phyloP scores from a whole-genome alignment of 1,284 basidiomycete species.

The Heterobasidion occidentale region DNA sequence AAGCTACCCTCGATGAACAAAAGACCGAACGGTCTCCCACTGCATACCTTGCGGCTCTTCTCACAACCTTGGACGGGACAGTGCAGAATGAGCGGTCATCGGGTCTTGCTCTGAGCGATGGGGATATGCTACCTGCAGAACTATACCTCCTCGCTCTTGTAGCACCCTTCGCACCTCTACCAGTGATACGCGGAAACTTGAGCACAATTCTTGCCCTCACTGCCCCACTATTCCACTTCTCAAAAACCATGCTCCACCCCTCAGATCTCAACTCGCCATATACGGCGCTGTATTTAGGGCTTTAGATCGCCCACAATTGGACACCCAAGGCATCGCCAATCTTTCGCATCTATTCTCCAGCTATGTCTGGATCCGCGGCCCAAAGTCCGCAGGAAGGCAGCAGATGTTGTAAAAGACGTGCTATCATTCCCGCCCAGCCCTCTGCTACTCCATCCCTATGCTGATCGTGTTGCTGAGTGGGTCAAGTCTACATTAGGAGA shows the following conservation, averaged over 20 bases:
- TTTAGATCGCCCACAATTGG: conserved; percentile 67
- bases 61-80: conserved; percentile 73
- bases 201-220: conserved; percentile 61
- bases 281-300: conserved; percentile 61
- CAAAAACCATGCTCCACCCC: conserved; percentile 55
- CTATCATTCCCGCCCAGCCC: conserved; percentile 73
- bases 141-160: conserved; percentile 85
- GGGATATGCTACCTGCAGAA: conserved; percentile 79
- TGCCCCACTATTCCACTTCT: conserved; percentile 68
- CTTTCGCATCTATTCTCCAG: conserved; percentile 74
- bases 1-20: conserved; percentile 81
- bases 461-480: conserved; percentile 76
- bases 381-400: conserved; percentile 89
- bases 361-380: conserved; percentile 85
- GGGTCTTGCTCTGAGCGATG: conserved; percentile 57
- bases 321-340: conserved; percentile 63
- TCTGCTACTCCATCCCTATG: conserved; percentile 78
- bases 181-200: conserved; percentile 65
- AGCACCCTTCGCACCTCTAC: conserved; percentile 68
- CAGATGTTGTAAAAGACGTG: conserved; percentile 77
- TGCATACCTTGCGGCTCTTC: conserved; percentile 84
- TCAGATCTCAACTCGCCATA: conserved; percentile 71
- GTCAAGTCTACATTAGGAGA: conserved; percentile 60
- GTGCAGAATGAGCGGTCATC: conserved; percentile 46
- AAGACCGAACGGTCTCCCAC: conserved; percentile 64